A percentile compares a stretch with the other conserved stretches of the same genome.
Evolutionary conservation across 805 yeast species (phyloP).

Genomic region (Grigorovia jiainica): DNA sequence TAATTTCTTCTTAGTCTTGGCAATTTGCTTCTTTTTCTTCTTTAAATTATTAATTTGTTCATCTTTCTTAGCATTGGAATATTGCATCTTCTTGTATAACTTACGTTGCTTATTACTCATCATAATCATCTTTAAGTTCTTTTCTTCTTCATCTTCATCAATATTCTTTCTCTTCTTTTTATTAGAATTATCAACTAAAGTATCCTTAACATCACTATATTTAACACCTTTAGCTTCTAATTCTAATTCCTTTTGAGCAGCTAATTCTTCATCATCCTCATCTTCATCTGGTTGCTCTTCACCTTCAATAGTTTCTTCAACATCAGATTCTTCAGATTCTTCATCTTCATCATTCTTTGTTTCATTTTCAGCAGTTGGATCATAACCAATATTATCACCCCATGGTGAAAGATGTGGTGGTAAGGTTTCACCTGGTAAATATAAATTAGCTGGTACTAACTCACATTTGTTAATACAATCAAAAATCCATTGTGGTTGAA

Average conservation of each 20-base stretch:
- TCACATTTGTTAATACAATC: slow-evolving; percentile 76
- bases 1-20: slow-evolving; percentile 48
- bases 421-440: slow-evolving; percentile 88
- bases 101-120: slow-evolving; percentile 95
- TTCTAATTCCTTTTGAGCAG: slow-evolving; percentile 75
- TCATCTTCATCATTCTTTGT: slow-evolving; percentile 35
- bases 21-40: slow-evolving; percentile 61
- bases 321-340: slow-evolving; percentile 42
- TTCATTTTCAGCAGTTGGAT: slow-evolving; percentile 55
- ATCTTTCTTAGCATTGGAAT: slow-evolving; percentile 77
- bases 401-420: slow-evolving; percentile 98
- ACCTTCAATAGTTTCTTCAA: slow-evolving; percentile 42
- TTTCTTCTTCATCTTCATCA: slow-evolving; percentile 58
- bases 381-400: slow-evolving; percentile 91
- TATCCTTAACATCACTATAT: slow-evolving; percentile 49
- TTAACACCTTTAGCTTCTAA: slow-evolving; percentile 83
- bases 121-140: slow-evolving; percentile 90
- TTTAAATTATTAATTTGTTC: slow-evolving; percentile 58
- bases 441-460: slow-evolving; percentile 66
- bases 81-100: slow-evolving; percentile 89
- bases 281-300: slow-evolving; percentile 37
- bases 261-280: slow-evolving; percentile 46
- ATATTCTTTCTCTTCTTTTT: slow-evolving; percentile 31
- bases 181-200: slow-evolving; percentile 31
- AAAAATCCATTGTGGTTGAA: slow-evolving; percentile 98